Percentiles rank a stretch among this genome's conserved stretches.
phyloP scores from a whole-genome alignment of 805 yeast genomes.

The Yamadazyma olivae region DNA sequence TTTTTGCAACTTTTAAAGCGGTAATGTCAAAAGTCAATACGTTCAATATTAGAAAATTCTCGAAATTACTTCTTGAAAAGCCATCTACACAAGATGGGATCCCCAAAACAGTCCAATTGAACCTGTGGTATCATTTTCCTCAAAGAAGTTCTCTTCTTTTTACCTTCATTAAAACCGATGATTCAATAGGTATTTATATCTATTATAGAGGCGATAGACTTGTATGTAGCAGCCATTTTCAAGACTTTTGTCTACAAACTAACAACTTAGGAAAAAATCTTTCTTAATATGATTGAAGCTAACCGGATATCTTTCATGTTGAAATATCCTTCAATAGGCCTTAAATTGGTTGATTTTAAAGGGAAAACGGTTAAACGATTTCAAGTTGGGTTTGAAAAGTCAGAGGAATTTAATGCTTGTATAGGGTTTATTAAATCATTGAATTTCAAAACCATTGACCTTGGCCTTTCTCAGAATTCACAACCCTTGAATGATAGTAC shows the following conservation, averaged over 20 bases:
- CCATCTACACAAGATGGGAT: not conserved
- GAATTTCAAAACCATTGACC: not conserved
- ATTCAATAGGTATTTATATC: constrained; percentile 8
- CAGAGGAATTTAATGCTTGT: constrained; percentile 6
- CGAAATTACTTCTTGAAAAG: constrained; percentile 1
- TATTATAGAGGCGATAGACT: constrained; percentile 11
- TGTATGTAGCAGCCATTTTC: too few relatives aligned
- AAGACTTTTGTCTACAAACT: too few relatives aligned
- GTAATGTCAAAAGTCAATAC: constrained; percentile 4
- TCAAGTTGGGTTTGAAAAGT: constrained; percentile 22
- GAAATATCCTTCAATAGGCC: constrained; percentile 26
- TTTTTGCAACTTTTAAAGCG: not conserved
- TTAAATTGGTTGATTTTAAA: constrained; percentile 17
- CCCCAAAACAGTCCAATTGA: not conserved
- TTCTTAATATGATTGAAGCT: constrained; percentile 5
- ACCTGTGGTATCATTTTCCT: constrained; percentile 29
- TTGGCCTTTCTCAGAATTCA: too few relatives aligned
- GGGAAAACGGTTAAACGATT: constrained; percentile 23
- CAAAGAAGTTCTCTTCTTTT: constrained; percentile 13
- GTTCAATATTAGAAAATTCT: constrained; percentile 8
- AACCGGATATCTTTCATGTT: constrained; percentile 16
- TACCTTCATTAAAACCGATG: constrained; percentile 8
- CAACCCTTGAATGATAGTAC: too few relatives aligned
- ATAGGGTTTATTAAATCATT: constrained; percentile 3
- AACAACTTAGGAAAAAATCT: constrained; percentile 4